Conservation (phyloP, 2,329 filamentous ascomycete genomes). For the Blumeriella jaapii region DNA sequence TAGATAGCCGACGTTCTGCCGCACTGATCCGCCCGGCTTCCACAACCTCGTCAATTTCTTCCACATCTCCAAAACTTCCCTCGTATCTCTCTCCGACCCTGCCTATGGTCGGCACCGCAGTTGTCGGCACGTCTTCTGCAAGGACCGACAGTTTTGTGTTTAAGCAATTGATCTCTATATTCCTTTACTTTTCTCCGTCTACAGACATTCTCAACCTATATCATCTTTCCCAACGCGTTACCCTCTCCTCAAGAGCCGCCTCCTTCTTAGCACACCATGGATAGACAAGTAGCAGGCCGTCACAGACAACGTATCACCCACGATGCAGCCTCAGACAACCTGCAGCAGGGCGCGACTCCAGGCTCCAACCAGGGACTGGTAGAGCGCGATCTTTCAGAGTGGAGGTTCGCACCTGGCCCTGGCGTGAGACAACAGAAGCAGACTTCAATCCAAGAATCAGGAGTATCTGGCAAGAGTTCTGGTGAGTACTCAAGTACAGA, state of each 20-base stretch:
- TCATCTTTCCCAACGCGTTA: too few species aligned
- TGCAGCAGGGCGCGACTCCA: constrained; percentile 3
- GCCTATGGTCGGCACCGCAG: too few species aligned
- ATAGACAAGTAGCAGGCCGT: constrained; percentile 12
- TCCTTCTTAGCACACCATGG: constrained; percentile 11
- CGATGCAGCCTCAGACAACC: constrained; percentile 10
- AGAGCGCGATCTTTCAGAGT: constrained; percentile 7
- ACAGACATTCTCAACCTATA: too few species aligned
- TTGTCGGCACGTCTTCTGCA: background rate
- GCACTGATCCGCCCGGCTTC: background rate
- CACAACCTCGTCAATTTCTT: background rate
- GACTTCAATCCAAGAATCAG: constrained; percentile 6
- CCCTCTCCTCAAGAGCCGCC: background rate
- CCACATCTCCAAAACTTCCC: background rate
- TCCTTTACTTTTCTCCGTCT: background rate
- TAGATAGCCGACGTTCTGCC: background rate
- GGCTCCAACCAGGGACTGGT: constrained; percentile 7
- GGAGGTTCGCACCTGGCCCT: constrained; percentile 9
- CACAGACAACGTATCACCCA: constrained; percentile 18
- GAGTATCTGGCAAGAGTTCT: constrained; percentile 2
- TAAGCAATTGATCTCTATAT: background rate
- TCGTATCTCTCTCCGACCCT: background rate
- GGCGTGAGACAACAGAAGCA: constrained; percentile 7
- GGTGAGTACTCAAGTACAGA: too few species aligned
- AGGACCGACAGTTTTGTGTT: background rate